Conservation (phyloP, 2,329 filamentous ascomycete genomes). For the Metarhizium anisopliae region DNA sequence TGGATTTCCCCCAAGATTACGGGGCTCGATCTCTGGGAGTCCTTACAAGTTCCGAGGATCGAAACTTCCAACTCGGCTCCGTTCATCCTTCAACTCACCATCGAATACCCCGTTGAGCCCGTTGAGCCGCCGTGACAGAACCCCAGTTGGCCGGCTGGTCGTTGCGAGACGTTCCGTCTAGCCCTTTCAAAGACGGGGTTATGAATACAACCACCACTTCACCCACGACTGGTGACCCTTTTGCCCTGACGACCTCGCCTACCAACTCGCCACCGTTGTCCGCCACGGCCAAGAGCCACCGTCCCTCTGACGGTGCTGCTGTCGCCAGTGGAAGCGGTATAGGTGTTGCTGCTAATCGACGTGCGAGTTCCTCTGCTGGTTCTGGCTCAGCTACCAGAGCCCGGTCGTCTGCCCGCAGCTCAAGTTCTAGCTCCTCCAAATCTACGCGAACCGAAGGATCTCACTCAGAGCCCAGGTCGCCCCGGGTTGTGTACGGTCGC, state of each 20-base stretch:
- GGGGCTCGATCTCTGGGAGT: slow-evolving; percentile 9
- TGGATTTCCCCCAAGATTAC: background rate
- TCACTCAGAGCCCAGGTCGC: slow-evolving; percentile 9
- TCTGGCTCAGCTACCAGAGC: slow-evolving; percentile 1
- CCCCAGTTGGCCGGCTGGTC: background rate
- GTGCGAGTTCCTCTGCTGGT: slow-evolving; percentile 1
- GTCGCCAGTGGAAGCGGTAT: slow-evolving; percentile 1
- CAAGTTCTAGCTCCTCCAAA: slow-evolving; percentile 2
- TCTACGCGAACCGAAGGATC: slow-evolving; percentile 3
- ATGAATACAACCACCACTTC: slow-evolving; percentile 3
- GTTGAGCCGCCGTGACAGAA: slow-evolving; percentile 5
- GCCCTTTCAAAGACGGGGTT: background rate
- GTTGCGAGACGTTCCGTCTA: background rate
- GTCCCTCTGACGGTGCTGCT: background rate
- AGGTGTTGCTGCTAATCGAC: background rate
- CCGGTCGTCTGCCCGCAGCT: background rate
- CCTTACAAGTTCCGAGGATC: slow-evolving; percentile 7
- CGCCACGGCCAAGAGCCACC: background rate
- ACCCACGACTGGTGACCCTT: background rate
- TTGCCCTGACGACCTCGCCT: background rate
- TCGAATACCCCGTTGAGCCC: slow-evolving; percentile 3
- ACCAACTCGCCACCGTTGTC: background rate
- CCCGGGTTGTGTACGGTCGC: slow-evolving; percentile 26
- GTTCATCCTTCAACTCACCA: slow-evolving; percentile 8
- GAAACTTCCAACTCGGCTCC: slow-evolving; percentile 6